A percentile compares a stretch with the other conserved stretches of the same genome.
Conservation (phyloP, 2,329 filamentous ascomycete species). For the Biscogniauxia marginata region DNA sequence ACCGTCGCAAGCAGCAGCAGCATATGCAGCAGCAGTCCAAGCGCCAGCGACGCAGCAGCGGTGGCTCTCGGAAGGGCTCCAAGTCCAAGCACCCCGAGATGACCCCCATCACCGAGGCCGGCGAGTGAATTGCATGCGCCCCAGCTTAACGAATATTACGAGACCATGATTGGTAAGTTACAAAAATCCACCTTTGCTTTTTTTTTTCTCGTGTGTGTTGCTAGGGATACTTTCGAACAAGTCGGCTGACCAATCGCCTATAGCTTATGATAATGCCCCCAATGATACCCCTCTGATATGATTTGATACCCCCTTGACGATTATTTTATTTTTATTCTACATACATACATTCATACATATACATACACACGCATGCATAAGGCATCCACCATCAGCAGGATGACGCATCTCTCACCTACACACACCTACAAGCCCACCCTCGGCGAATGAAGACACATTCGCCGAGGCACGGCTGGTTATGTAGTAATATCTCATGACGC, state of each 20-base stretch:
- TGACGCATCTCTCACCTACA: background rate
- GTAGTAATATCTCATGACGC: too few species aligned
- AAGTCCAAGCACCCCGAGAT: constrained; percentile 47
- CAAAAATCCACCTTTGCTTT: background rate
- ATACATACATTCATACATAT: background rate
- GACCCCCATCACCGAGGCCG: constrained; percentile 54
- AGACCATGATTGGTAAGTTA: constrained; percentile 28
- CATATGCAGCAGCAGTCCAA: constrained; percentile 25
- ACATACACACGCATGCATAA: background rate
- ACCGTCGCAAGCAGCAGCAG: constrained; percentile 45
- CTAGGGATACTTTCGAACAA: background rate
- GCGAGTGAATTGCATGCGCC: constrained; percentile 35
- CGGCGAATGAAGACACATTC: too few species aligned
- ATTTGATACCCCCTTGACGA: background rate
- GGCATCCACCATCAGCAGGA: background rate
- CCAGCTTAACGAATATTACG: constrained; percentile 23
- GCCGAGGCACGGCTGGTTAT: too few species aligned
- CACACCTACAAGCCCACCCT: background rate
- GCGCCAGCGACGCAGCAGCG: constrained; percentile 26
- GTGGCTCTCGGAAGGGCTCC: constrained; percentile 29
- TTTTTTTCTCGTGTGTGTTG: background rate
- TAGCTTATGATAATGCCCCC: background rate
- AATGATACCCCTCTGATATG: background rate
- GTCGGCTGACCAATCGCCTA: background rate
- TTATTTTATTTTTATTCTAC: background rate